Evolutionary conservation across 306 rosid species (phyloP).

Genomic region (Prunus campanulata): DNA sequence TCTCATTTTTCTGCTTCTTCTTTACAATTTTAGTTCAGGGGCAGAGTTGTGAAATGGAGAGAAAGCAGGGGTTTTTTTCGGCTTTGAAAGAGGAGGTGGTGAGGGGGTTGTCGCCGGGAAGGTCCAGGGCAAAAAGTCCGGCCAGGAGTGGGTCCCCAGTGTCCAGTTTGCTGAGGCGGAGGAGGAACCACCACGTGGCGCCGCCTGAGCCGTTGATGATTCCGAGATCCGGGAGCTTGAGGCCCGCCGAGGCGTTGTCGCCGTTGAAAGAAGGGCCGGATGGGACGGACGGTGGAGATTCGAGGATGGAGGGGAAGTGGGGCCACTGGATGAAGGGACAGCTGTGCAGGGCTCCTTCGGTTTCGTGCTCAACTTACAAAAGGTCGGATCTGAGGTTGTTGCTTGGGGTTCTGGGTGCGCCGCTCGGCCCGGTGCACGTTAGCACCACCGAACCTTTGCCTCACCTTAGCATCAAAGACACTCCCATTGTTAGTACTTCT

Average conservation of each 20-base stretch:
- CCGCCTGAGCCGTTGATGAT: slow-evolving; percentile 52
- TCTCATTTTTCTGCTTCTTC: background rate
- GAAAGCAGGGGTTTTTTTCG: slow-evolving; percentile 85
- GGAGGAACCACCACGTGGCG: slow-evolving; percentile 61
- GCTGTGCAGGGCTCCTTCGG: slow-evolving; percentile 72
- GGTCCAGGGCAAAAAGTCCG: slow-evolving; percentile 76
- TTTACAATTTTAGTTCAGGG: background rate
- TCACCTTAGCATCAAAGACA: slow-evolving; percentile 94
- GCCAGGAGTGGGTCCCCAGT: slow-evolving; percentile 66
- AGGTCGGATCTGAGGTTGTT: slow-evolving; percentile 90
- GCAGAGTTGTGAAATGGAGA: slow-evolving; percentile 55
- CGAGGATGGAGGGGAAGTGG: slow-evolving; percentile 80
- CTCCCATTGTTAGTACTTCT: slow-evolving; percentile 74
- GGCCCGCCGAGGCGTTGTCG: slow-evolving; percentile 86
- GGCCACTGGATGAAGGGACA: slow-evolving; percentile 91
- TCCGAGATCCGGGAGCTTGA: slow-evolving; percentile 83
- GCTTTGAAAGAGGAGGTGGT: slow-evolving; percentile 80
- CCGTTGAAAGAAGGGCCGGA: slow-evolving; percentile 96
- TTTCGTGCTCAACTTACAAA: slow-evolving; percentile 59
- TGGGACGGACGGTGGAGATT: slow-evolving; percentile 59
- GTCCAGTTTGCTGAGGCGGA: slow-evolving; percentile 61
- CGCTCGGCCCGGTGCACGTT: slow-evolving; percentile 90
- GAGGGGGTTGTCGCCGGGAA: slow-evolving; percentile 78
- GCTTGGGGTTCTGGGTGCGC: slow-evolving; percentile 96
- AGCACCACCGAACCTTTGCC: slow-evolving; percentile 76